Base-by-base conservation (phyloP, 805 yeast species). In the Diddensiella santjacobensis region DNA sequence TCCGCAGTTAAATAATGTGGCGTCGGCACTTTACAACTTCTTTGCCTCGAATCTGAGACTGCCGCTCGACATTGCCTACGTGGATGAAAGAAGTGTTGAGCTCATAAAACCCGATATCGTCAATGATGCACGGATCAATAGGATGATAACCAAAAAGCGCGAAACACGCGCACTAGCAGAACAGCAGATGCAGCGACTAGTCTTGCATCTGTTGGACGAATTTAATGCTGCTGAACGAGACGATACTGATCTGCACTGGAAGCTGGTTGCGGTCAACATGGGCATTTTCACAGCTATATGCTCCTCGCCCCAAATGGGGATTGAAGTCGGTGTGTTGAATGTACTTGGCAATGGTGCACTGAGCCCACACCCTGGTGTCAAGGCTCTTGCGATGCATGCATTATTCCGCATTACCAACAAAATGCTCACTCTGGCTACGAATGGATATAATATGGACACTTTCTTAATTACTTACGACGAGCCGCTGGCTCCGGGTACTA, bases 381-480 rank as follows among this genome's bases (percentile, higher is more conserved):
- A 86, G 1, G 73, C 80, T 47, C 62, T 79, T 31, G 81, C 85
- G 17, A 65, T 82, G 50, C 78, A 77, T 44, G 83, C 88, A 17
- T 60, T 84, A 24, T 70, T 82, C 1, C 72, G 76, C n/a, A 54
- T 82, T 3, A 60, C 80, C 20, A 70, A 70, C 48, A 76, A 78
- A 47, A 54, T 79, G 4, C 65, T 72, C 23, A 59, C 69, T 0
- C 64, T 77, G 18, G 78, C 81, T 2, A 62, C 66, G 2, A 71
- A 66, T 48, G 74, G 70, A 0, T 76, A 87, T 58, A 71, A 79
- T 50, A 56, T 77, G 33, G 57, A 63, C 2, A 72, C 44, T 13
- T 54, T 59, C 30, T 45, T 58, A n/a, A 37, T 60, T 13, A 50
- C 51, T 22, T 45, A 72, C 20, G 70, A 18, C 72, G 73, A 72